Conservation (phyloP, 371 early-diverging fungal genomes). For the Capniomyces stellatus region DNA sequence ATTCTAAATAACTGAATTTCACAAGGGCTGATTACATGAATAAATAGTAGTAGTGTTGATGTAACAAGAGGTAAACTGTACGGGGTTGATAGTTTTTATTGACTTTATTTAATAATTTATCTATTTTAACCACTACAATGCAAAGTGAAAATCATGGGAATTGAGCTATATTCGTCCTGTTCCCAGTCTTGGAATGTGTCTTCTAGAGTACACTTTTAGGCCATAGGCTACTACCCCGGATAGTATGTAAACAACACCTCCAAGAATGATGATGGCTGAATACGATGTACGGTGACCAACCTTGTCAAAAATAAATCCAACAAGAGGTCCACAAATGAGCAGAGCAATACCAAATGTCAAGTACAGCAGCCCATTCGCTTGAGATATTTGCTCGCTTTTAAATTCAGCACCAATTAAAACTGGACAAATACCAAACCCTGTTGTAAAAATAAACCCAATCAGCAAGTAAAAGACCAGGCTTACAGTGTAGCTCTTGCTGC, state of each 20-base stretch:
- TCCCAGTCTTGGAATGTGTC: neutral
- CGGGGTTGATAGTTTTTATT: too few relatives aligned
- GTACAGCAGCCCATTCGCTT: conserved; percentile 14
- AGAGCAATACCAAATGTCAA: conserved; percentile 11
- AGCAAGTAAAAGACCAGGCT: conserved; percentile 7
- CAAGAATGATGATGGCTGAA: conserved; percentile 12
- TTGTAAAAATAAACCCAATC: conserved; percentile 13
- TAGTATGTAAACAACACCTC: conserved; percentile 8
- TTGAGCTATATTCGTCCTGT: neutral
- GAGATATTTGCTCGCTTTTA: conserved; percentile 11
- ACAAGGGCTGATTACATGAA: too few relatives aligned
- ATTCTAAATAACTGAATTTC: too few relatives aligned
- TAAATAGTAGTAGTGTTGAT: too few relatives aligned
- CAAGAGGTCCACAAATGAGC: conserved; percentile 12
- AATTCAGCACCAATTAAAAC: conserved; percentile 13
- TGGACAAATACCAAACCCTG: conserved; percentile 11
- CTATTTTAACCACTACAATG: too few relatives aligned
- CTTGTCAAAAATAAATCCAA: conserved; percentile 14
- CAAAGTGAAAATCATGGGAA: too few relatives aligned
- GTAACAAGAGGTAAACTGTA: too few relatives aligned
- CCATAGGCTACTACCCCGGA: neutral
- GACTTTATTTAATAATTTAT: too few relatives aligned
- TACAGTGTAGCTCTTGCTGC: conserved; percentile 5
- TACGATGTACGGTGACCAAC: conserved; percentile 12
- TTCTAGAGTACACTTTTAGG: neutral